Base-by-base conservation (phyloP, 2,329 filamentous ascomycete genomes). In the Fusarium equiseti region DNA sequence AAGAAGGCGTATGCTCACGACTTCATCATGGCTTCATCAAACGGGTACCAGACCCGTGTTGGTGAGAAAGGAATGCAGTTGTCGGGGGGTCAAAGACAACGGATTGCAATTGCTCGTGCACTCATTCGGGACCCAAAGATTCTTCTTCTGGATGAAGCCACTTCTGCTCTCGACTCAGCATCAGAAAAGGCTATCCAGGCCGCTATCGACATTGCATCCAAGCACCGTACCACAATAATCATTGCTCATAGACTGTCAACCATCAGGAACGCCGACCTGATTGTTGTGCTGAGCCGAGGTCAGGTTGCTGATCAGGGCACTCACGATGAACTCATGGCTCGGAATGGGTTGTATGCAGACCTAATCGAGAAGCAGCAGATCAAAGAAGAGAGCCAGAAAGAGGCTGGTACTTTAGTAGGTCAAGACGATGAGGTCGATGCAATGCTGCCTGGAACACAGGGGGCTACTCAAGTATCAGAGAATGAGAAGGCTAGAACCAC, bases 91-190 rank as follows among this genome's bases (percentile, higher is more conserved):
- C 87, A 89, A 72, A 82, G 84, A 32, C 87, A 89, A 72, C 83
- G 87, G 1, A 79, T 89, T 5, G 86, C 84, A 3, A 85, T 89
- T 40, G 86, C 87, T 1, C 79, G 86, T 5, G 86, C 86, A 0
- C 78, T 89, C 8, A 79, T 89, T 5, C 81, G 85, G 2, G 81
- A 83, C 11, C 86, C 87, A 2, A 83, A 83, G 4, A 90, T 92
- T 51, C 80, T 93, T 5, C 87, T 93, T 13, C 81, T 90, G 6
- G 91, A 92, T 68, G 90, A 92, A 79, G 89, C 89, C 2, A 92
- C 90, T 0, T 87, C 85, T 26, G 87, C 89, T 4, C 72, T 83
- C 45, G 80, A 83, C 42, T 77, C 79, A 8, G 69, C 62, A 53
- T 71, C 79, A 8, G 79, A 82, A 31, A 79, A 77, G 43, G 77